Base-by-base conservation (phyloP, 2,329 filamentous ascomycete genomes). In the Cercospora zeina region DNA sequence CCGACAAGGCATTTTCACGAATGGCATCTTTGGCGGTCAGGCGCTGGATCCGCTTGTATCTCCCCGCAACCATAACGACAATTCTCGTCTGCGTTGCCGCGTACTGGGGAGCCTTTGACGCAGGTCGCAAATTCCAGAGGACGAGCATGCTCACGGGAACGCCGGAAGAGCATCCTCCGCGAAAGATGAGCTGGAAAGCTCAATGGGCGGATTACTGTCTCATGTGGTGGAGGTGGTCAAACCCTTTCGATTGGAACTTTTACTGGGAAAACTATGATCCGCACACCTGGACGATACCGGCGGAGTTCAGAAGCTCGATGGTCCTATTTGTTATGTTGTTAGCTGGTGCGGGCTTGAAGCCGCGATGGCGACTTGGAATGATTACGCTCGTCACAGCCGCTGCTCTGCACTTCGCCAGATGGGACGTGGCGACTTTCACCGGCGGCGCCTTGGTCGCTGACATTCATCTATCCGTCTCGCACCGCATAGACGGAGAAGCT, bases 361-460 rank as follows among this genome's bases (percentile, higher is more conserved):
- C 50, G 33, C 36, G 55, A 54, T 65, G 58, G 58, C 45, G 51
- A 16, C 42, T 59, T 45, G 61, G 63, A 3, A 51, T 65, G 10
- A 42, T 59, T 9, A 24, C 42, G 2, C 21, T 65, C 10, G 61
- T 59, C 6, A 59, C 58, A 11, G 6, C n/a, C 4, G 61, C 61
- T 51, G 33, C 34, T 30, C 49, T 63, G 24, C 31, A 10, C 8
- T 50, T 51, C 11, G 36, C 24, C 14, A 37, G 59, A 51, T 66
- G 64, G 64, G 61, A 66, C 5, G 50, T 66, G 9, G 58, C 64
- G 9, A 62, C 62, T 3, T 66, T 66, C 31, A 66, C 49, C 4
- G 64, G 58, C 11, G 64, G 64, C 24, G 55, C 64, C 34, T 42
- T 66, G 8, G 62, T 66, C 11, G 64, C 64, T 33, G 47, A 62